Evolutionary conservation across 1,139 yeast genomes (phyloP).

Genomic region (Blastobotrys ciferrii): DNA sequence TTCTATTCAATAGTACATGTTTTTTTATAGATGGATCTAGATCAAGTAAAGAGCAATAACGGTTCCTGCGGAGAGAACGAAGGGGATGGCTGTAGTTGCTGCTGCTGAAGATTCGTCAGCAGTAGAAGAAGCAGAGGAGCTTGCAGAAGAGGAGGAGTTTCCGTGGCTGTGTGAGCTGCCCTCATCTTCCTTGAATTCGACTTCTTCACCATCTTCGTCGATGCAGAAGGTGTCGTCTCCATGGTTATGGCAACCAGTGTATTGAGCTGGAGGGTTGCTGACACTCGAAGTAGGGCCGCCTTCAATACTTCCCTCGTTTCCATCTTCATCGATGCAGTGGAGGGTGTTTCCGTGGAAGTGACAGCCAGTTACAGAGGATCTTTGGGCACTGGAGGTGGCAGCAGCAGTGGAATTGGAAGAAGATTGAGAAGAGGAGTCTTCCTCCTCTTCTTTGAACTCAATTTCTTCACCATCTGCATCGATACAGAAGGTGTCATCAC

Average conservation of each 20-base stretch:
- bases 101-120: too few relatives aligned
- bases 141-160: too few relatives aligned
- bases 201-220: slow-evolving; percentile 28
- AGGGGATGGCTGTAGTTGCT: too few relatives aligned
- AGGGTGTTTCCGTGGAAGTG: slow-evolving; percentile 37
- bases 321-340: slow-evolving; percentile 34
- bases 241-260: slow-evolving; percentile 38
- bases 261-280: slow-evolving; percentile 30
- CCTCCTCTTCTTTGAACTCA: slow-evolving; percentile 30
- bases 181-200: slow-evolving; percentile 31
- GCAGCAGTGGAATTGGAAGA: too few relatives aligned
- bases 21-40: too few relatives aligned
- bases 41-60: too few relatives aligned
- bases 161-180: too few relatives aligned
- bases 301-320: slow-evolving; percentile 36
- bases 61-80: too few relatives aligned
- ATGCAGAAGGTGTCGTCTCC: slow-evolving; percentile 34
- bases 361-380: slow-evolving; percentile 31
- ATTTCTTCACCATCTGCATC: slow-evolving; percentile 30
- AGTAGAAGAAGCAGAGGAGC: too few relatives aligned
- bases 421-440: too few relatives aligned
- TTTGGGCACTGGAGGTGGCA: too few relatives aligned
- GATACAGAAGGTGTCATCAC: slow-evolving; percentile 33
- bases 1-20: too few relatives aligned
- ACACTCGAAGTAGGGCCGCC: slow-evolving; percentile 35